A percentile compares a stretch with the other conserved stretches of the same genome.
Conservation (phyloP, 2,329 filamentous ascomycete genomes). For the Penicillium sp. region DNA sequence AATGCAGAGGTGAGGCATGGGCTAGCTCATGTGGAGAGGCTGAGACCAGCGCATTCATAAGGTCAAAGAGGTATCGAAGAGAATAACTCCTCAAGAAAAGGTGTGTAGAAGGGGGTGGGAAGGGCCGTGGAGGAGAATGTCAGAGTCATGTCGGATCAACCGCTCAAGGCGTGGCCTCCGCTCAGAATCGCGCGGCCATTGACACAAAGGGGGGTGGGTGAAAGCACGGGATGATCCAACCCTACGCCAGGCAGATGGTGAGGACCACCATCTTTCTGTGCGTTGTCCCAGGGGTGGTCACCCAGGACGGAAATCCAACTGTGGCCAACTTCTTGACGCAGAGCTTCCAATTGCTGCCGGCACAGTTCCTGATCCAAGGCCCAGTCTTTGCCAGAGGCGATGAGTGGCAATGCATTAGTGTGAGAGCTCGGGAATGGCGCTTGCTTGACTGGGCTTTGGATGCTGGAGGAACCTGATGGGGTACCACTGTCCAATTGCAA, state of each 20-base stretch:
- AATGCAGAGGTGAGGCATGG: conserved; percentile 22
- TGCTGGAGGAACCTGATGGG: conserved; percentile 24
- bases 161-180: conserved; percentile 35
- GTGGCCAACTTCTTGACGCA: conserved; percentile 78
- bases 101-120: background rate
- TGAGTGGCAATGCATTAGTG: conserved; percentile 19
- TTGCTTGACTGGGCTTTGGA: conserved; percentile 17
- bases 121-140: background rate
- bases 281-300: conserved; percentile 59
- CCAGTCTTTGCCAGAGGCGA: conserved; percentile 26
- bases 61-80: background rate
- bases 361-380: conserved; percentile 66
- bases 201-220: conserved; percentile 31
- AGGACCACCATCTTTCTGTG: conserved; percentile 26
- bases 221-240: conserved; percentile 28
- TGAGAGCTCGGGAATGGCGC: conserved; percentile 16
- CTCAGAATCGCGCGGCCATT: conserved; percentile 38
- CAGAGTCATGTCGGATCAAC: conserved; percentile 13
- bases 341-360: conserved; percentile 76
- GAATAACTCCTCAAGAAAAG: background rate
- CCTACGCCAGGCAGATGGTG: conserved; percentile 26
- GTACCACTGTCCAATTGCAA: conserved; percentile 28
- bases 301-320: conserved; percentile 81
- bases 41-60: background rate
- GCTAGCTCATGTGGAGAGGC: conserved; percentile 1